Percentiles rank a stretch among this genome's conserved stretches.
These are phyloP conservation scores for Opeltia flavorubescens DNA, from an alignment of 495 filamentous ascomycete genomes.

Conservation along the genomic window DNA sequence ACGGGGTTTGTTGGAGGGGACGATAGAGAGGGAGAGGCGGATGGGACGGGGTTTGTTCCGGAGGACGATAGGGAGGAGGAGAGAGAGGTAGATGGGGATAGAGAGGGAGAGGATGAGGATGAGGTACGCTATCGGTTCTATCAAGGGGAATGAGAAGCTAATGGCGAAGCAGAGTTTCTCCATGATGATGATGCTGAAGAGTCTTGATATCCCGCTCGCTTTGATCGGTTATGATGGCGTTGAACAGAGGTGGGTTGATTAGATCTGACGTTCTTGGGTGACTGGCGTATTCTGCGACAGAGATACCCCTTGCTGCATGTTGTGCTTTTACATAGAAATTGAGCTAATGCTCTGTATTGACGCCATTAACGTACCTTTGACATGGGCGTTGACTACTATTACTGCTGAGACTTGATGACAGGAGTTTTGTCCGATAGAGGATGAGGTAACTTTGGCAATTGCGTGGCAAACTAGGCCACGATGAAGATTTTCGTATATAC, in stretches of 20 bases:
- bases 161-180: constrained; percentile 41
- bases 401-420: too few species aligned
- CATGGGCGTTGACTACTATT: too few species aligned
- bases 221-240: constrained; percentile 48
- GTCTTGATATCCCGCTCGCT: constrained; percentile 47
- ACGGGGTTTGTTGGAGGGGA: constrained; percentile 2
- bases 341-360: too few species aligned
- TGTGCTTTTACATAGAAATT: too few species aligned
- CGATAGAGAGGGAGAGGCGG: not conserved
- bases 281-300: too few species aligned
- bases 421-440: too few species aligned
- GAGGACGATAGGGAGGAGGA: constrained; percentile 18
- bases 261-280: too few species aligned
- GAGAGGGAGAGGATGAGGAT: constrained; percentile 17
- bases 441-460: too few species aligned
- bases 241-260: constrained; percentile 37
- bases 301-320: too few species aligned
- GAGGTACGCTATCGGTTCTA: not conserved
- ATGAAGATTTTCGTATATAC: too few species aligned
- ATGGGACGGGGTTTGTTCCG: constrained; percentile 1
- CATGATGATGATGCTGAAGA: constrained; percentile 59
- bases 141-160: constrained; percentile 15
- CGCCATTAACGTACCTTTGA: too few species aligned
- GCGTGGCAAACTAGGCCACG: too few species aligned
- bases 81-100: constrained; percentile 16